Percentiles rank a stretch among this genome's conserved stretches.
Evolutionary conservation across 108 stramenopile species (phyloP).

Genomic region (Schizochytrium sp.): DNA sequence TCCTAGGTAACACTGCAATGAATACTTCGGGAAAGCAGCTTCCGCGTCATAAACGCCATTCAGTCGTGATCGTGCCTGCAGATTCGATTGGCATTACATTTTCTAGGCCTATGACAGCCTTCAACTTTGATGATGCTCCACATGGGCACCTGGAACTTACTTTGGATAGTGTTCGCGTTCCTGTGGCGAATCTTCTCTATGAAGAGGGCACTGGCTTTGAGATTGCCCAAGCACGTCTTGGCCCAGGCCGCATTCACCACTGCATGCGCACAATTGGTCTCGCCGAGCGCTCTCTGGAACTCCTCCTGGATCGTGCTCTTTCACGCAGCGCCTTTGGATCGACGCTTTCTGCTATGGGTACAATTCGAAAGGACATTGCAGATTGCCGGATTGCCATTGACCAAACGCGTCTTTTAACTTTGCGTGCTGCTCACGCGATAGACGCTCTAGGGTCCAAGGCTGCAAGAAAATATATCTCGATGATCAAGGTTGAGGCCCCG

Average conservation of each 20-base stretch:
- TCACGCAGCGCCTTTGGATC: slow-evolving; percentile 62
- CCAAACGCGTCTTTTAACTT: slow-evolving; percentile 65
- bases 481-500: slow-evolving; percentile 92
- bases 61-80: slow-evolving; percentile 81
- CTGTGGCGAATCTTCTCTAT: slow-evolving; percentile 64
- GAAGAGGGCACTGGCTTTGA: slow-evolving; percentile 76
- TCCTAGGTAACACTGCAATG: slow-evolving; percentile 82
- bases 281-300: slow-evolving; percentile 62
- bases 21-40: slow-evolving; percentile 34
- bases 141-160: slow-evolving; percentile 68
- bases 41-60: slow-evolving; percentile 69
- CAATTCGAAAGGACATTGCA: slow-evolving; percentile 57
- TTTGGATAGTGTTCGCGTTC: slow-evolving; percentile 49
- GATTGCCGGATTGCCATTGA: slow-evolving; percentile 52
- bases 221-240: slow-evolving; percentile 71
- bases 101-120: slow-evolving; percentile 86
- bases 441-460: slow-evolving; percentile 66
- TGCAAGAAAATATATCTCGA: slow-evolving; percentile 74
- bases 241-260: slow-evolving; percentile 67
- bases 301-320: slow-evolving; percentile 1
- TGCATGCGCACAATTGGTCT: slow-evolving; percentile 66
- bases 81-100: slow-evolving; percentile 81
- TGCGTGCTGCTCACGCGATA: slow-evolving; percentile 68
- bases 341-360: slow-evolving; percentile 61
- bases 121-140: slow-evolving; percentile 95